phyloP scores from a whole-genome alignment of 2,329 filamentous ascomycete species.

The Daldinia sp. region DNA sequence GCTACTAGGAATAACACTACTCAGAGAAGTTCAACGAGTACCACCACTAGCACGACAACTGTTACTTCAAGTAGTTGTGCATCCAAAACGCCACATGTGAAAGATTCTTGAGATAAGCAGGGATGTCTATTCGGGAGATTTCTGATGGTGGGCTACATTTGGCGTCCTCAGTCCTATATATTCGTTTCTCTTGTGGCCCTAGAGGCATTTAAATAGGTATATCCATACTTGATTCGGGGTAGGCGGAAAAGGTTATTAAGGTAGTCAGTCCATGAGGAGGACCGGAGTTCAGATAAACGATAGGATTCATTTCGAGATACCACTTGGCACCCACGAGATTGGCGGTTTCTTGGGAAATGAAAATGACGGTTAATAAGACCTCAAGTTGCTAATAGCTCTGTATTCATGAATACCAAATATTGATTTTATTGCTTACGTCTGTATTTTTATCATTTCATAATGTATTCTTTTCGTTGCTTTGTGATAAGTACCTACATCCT shows the following conservation, averaged over 20 bases:
- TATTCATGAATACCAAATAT: conserved; percentile 29
- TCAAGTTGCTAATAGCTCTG: conserved; percentile 5
- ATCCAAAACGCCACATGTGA: conserved; percentile 13
- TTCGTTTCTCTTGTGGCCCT: conserved; percentile 45
- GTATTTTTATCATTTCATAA: too few relatives aligned
- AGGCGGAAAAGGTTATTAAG: conserved; percentile 27
- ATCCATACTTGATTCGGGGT: conserved; percentile 27
- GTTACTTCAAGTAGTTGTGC: conserved; percentile 13
- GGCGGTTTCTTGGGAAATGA: conserved; percentile 9
- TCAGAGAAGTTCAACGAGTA: conserved; percentile 28
- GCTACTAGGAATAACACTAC: conserved; percentile 14
- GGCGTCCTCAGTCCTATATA: conserved; percentile 22
- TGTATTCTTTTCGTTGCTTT: too few relatives aligned
- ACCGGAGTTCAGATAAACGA: conserved; percentile 32
- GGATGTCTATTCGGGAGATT: conserved; percentile 15
- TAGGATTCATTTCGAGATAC: conserved; percentile 33
- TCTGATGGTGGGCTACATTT: neutral
- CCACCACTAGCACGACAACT: conserved; percentile 23
- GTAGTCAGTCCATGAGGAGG: conserved; percentile 19
- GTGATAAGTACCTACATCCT: too few relatives aligned
- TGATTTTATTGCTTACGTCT: neutral
- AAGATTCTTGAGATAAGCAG: conserved; percentile 21
- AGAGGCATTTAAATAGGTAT: conserved; percentile 42
- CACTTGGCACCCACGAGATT: conserved; percentile 15
- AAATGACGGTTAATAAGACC: conserved; percentile 16